A percentile compares a stretch with the other conserved stretches of the same genome.
These are phyloP conservation scores for Penicillium janthinellum DNA, from an alignment of 2,329 filamentous ascomycete species.

Conservation along the genomic window DNA sequence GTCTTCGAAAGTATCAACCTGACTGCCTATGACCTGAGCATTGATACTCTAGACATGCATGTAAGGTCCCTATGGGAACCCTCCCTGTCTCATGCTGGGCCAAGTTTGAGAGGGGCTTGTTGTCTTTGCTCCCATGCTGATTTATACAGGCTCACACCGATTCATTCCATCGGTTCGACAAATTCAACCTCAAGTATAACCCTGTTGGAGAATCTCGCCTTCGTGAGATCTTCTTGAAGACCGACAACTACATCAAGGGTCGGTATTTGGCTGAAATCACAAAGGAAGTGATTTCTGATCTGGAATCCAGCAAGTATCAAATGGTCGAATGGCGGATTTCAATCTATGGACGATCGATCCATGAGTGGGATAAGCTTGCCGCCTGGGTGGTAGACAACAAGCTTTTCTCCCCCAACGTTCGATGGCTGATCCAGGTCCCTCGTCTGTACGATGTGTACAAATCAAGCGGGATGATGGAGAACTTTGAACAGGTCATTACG, in stretches of 20 bases:
- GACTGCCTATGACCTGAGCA: slow-evolving; percentile 95
- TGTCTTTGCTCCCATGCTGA: slow-evolving; percentile 15
- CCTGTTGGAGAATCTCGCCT: slow-evolving; percentile 93
- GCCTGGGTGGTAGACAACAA: slow-evolving; percentile 99
- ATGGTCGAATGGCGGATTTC: slow-evolving; percentile 99
- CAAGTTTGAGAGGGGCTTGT: background rate
- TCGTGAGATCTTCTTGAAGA: slow-evolving; percentile 98
- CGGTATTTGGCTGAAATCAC: slow-evolving; percentile 97
- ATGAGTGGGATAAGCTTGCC: slow-evolving; percentile 97
- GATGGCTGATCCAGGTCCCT: slow-evolving; percentile 95
- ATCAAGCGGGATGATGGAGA: slow-evolving; percentile 79
- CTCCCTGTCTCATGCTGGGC: background rate
- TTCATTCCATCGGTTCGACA: slow-evolving; percentile 98
- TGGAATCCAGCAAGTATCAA: slow-evolving; percentile 98
- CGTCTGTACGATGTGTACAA: slow-evolving; percentile 97
- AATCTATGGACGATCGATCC: slow-evolving; percentile 86
- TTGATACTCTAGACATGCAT: slow-evolving; percentile 99
- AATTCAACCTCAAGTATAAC: slow-evolving; percentile 99
- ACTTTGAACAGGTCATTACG: slow-evolving; percentile 83
- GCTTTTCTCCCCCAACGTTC: slow-evolving; percentile 94
- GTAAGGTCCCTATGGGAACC: slow-evolving; percentile 53
- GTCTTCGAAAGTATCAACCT: slow-evolving; percentile 98
- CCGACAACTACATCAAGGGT: slow-evolving; percentile 95
- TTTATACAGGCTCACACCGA: slow-evolving; percentile 78
- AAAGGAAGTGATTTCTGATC: slow-evolving; percentile 93